Evolutionary conservation across 1,284 basidiomycete genomes (phyloP).

Genomic region (Fomitopsis betulina): DNA sequence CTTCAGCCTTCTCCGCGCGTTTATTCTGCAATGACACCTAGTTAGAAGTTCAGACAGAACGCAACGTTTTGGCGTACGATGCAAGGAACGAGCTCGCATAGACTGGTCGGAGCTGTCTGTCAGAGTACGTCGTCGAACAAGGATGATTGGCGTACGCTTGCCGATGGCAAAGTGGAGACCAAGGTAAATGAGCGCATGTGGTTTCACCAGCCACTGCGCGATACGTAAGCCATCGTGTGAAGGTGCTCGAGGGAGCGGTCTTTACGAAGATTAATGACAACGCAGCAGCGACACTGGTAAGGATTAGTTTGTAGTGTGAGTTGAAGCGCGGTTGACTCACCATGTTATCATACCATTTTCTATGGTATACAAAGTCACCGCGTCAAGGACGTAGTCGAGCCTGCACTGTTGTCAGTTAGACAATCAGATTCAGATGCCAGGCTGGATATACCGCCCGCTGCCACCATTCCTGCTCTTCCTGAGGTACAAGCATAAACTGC

Average conservation of each 20-base stretch:
- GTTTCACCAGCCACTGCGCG: constrained; percentile 17
- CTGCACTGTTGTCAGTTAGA: constrained; percentile 3
- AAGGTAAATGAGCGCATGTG: constrained; percentile 21
- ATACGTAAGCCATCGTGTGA: constrained; percentile 2
- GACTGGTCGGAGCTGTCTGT: constrained; percentile 13
- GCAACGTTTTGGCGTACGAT: constrained; percentile 12
- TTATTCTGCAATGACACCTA: constrained; percentile 14
- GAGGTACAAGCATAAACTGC: constrained; percentile 13
- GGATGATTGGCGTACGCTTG: constrained; percentile 16
- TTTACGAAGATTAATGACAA: constrained; percentile 19
- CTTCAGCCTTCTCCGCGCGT: constrained; percentile 19
- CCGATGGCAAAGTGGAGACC: constrained; percentile 21
- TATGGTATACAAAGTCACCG: constrained; percentile 18
- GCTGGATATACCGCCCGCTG: constrained; percentile 7
- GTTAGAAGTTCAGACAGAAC: background rate
- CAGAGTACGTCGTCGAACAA: constrained; percentile 1
- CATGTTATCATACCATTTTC: constrained; percentile 21
- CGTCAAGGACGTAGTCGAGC: constrained; percentile 17
- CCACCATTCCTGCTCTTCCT: constrained; percentile 10
- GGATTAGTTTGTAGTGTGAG: background rate
- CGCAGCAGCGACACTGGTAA: constrained; percentile 14
- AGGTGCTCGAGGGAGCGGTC: background rate
- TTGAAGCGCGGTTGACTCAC: constrained; percentile 6
- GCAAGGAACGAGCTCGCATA: constrained; percentile 22
- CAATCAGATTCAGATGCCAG: background rate